Evolutionary conservation across 2,329 filamentous ascomycete genomes (phyloP), one percentile per base, ranked within the genome.

Genomic region (Aspergillus pseudoglaucus): DNA sequence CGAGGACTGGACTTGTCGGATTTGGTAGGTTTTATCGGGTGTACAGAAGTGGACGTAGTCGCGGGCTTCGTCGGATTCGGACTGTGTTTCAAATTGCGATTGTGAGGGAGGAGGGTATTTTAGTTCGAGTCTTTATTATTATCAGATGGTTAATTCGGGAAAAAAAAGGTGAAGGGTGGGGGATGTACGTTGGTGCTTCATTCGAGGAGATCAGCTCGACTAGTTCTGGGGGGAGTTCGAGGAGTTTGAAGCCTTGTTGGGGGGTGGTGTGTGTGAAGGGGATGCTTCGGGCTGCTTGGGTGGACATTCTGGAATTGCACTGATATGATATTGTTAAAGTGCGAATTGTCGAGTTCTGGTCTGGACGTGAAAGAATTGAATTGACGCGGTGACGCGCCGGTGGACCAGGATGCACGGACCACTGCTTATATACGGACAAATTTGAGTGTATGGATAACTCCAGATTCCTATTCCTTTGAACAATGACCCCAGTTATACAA

Each of bases 1-100:
- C 22, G 81, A 84, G 14, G 81, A 83, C 56, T 82, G 80, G 45
- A 84, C 81, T 63, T 84, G 81, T 55, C 80, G 80, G 45, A 84
- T 66, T 49, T 76, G 74, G 67, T 77, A 85, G 9, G 80, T 81
- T 54, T 76, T 71, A 46, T 70, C 69, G 8, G 72, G 67, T 2
- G 79, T 83, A 66, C 81, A 84, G 50, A 85, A 70, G 50, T 83
- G 80, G 25, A 79, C 76, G 48, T 70, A 72, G 40, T 71, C 65
- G 44, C 58, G 59, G 23, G 60, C 54, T 33, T 55, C 37, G 15
- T 39, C 37, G n/a, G 17, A 7, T 17, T 37, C 33, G 17, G 57
- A 48, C n/a, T 61, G 57, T 3, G 51, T 40, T 12, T 57, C 53
- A 17, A 66, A 66, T 51, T 70, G 56, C 6, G 55, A 51, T 6